Conservation (phyloP, 176 grass and related monocot genomes). For the Oryza coarctata region DNA sequence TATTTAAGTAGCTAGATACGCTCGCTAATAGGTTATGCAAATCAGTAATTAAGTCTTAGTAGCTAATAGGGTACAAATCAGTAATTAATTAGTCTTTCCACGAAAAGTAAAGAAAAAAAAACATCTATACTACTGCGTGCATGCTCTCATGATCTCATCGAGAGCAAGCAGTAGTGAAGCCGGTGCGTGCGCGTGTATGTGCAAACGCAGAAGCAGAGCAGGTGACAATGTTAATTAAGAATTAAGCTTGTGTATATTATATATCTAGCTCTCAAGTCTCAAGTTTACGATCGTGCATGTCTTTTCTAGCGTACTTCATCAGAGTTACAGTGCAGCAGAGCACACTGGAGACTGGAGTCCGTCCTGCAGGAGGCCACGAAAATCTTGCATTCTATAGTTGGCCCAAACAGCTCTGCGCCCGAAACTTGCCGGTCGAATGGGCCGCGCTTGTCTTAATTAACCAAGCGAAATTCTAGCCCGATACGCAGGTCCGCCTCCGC, state of each 20-base stretch:
- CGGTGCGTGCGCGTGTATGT: too few relatives aligned
- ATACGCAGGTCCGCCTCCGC: neutral
- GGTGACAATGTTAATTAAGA: too few relatives aligned
- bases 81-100: too few relatives aligned
- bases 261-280: too few relatives aligned
- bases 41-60: too few relatives aligned
- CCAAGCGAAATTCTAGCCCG: neutral
- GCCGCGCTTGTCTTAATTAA: neutral
- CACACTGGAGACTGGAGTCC: neutral
- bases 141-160: too few relatives aligned
- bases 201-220: too few relatives aligned
- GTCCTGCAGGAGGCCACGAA: neutral
- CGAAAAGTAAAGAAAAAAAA: too few relatives aligned
- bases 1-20: neutral
- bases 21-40: neutral
- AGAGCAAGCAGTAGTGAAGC: too few relatives aligned
- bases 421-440: neutral
- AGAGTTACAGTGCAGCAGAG: neutral
- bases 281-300: neutral
- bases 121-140: too few relatives aligned
- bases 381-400: neutral
- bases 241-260: too few relatives aligned
- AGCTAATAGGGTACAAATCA: too few relatives aligned
- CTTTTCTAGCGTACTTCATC: neutral
- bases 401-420: neutral